These are phyloP conservation scores for Cronartium quercuum DNA, from an alignment of 1,284 basidiomycete species.

Conservation along the genomic window DNA sequence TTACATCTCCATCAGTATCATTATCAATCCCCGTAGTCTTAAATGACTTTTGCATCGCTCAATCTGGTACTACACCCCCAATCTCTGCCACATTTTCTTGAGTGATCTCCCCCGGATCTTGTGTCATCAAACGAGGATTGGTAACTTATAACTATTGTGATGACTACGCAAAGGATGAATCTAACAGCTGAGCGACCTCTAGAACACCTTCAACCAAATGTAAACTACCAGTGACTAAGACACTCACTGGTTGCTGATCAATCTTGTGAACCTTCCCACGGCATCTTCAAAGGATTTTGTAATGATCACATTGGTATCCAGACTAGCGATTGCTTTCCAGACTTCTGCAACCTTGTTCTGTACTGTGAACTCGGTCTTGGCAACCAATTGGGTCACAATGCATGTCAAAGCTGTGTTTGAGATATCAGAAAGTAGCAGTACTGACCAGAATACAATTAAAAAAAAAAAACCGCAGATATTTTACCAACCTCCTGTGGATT, in stretches of 20 bases:
- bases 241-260: conserved; percentile 52
- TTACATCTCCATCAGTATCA: conserved; percentile 54
- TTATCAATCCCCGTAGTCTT: conserved; percentile 67
- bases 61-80: conserved; percentile 82
- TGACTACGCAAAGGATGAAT: neutral
- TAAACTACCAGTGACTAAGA: conserved; percentile 84
- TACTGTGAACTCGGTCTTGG: conserved; percentile 63
- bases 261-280: conserved; percentile 51
- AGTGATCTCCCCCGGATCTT: conserved; percentile 66
- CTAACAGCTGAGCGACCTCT: conserved; percentile 22
- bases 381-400: conserved; percentile 58
- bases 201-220: conserved; percentile 92
- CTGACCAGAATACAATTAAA: neutral
- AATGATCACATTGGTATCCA: conserved; percentile 62
- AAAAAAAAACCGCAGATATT: no score
- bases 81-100: conserved; percentile 78
- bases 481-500: conserved; percentile 52
- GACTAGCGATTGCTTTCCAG: conserved; percentile 63
- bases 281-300: conserved; percentile 85
- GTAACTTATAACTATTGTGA: conserved; percentile 46
- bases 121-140: conserved; percentile 63
- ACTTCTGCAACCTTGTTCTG: conserved; percentile 70
- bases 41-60: conserved; percentile 65
- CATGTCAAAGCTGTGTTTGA: conserved; percentile 11
- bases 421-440: neutral